A percentile compares a stretch with the other conserved stretches of the same genome.
Conservation (phyloP, 2,329 filamentous ascomycete species). For the Botrytis sinoallii region DNA sequence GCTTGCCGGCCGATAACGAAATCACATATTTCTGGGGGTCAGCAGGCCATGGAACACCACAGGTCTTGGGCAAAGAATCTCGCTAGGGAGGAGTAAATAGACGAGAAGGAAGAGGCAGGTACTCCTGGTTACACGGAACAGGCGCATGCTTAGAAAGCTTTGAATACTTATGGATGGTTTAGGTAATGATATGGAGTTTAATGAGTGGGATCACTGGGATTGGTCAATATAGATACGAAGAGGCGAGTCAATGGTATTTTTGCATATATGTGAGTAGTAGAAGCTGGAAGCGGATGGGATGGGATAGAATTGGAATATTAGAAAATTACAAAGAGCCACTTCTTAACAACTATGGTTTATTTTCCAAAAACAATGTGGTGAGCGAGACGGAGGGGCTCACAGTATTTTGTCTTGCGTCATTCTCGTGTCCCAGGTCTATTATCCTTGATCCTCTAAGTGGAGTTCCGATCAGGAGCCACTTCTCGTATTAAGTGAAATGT, state of each 20-base stretch:
- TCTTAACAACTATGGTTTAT: background rate
- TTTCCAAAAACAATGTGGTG: background rate
- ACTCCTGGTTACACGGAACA: conserved; percentile 8
- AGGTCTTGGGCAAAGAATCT: background rate
- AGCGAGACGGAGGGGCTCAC: background rate
- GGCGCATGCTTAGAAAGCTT: conserved; percentile 8
- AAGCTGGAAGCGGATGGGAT: background rate
- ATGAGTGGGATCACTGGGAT: background rate
- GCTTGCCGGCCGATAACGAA: background rate
- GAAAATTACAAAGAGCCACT: background rate
- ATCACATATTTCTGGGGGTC: background rate
- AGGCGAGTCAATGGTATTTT: conserved; percentile 1
- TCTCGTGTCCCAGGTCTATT: background rate
- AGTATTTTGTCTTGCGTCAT: background rate
- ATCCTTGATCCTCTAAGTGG: background rate
- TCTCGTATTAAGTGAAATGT: background rate
- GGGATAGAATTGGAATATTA: background rate
- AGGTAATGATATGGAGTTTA: conserved; percentile 13
- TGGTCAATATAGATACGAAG: background rate
- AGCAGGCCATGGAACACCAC: background rate
- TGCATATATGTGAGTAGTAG: background rate
- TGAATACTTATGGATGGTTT: background rate
- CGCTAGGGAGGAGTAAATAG: background rate
- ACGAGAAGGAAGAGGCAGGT: background rate
- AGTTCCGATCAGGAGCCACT: background rate